Evolutionary conservation across 257 asterid species (phyloP).

Genomic region (Cynanchum wilfordii): DNA sequence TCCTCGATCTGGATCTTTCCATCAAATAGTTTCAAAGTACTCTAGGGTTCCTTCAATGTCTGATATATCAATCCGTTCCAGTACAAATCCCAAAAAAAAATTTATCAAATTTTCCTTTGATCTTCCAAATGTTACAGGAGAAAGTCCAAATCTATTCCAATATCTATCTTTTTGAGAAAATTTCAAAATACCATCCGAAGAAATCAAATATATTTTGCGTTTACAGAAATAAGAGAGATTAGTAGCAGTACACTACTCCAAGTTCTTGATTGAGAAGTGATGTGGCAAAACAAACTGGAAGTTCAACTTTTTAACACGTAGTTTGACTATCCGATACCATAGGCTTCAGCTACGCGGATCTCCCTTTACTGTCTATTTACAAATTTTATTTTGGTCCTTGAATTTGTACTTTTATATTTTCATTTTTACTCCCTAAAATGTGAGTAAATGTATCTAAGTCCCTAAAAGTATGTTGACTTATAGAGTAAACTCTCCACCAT

Average conservation of each 20-base stretch:
- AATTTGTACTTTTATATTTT: not conserved
- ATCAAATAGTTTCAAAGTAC: constrained; percentile 18
- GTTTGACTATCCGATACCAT: not conserved
- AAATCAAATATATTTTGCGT: not conserved
- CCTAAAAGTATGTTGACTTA: too few relatives aligned
- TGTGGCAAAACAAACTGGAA: not conserved
- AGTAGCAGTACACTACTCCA: not conserved
- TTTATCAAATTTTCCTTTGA: not conserved
- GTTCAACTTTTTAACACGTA: not conserved
- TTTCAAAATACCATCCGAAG: not conserved
- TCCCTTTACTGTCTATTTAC: not conserved
- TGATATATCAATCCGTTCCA: not conserved
- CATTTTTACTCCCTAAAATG: too few relatives aligned
- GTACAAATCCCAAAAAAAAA: not conserved
- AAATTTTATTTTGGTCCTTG: not conserved
- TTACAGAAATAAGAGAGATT: not conserved
- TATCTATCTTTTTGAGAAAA: not conserved
- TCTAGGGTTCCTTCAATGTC: not conserved
- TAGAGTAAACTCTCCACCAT: too few relatives aligned
- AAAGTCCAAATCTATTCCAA: not conserved
- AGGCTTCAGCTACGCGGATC: not conserved
- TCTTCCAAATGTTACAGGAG: not conserved
- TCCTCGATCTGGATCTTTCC: constrained; percentile 90
- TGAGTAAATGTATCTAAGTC: too few relatives aligned
- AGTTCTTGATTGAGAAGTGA: not conserved